Percentiles rank a stretch among this genome's conserved stretches.
phyloP scores from a whole-genome alignment of 441 rosid species.

The Adansonia rubrostipa region DNA sequence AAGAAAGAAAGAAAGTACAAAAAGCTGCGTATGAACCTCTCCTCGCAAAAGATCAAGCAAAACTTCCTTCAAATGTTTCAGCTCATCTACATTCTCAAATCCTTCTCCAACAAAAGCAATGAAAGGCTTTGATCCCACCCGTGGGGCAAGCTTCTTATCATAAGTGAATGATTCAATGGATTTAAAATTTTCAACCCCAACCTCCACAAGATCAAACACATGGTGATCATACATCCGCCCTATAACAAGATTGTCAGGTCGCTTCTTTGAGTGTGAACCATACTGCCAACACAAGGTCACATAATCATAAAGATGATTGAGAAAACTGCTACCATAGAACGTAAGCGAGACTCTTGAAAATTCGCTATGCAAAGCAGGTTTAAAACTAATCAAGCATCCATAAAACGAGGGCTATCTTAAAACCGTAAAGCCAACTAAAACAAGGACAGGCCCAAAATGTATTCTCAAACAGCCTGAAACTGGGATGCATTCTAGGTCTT shows the following conservation, averaged over 20 bases:
- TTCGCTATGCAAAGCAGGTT: not conserved
- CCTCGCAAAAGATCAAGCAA: conserved; percentile 81
- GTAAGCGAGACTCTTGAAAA: not conserved
- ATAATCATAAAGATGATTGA: not conserved
- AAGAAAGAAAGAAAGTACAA: not conserved
- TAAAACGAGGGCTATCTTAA: not conserved
- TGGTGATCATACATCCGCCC: conserved; percentile 86
- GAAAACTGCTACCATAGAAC: not conserved
- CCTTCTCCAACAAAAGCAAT: conserved; percentile 81
- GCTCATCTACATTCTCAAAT: conserved; percentile 75
- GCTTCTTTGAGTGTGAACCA: conserved; percentile 90
- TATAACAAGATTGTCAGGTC: conserved; percentile 84
- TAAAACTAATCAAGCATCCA: not conserved
- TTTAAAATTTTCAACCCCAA: conserved; percentile 86
- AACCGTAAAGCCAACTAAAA: not conserved
- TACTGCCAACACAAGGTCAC: conserved; percentile 50
- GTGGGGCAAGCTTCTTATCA: conserved; percentile 85
- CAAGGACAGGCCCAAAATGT: not conserved
- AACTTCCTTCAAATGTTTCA: conserved; percentile 88
- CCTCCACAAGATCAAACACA: conserved; percentile 87
- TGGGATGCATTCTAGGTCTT: not conserved
- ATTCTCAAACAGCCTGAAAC: not conserved
- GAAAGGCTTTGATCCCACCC: conserved; percentile 80
- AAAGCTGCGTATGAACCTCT: conserved; percentile 54
- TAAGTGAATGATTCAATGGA: conserved; percentile 60